Base-by-base conservation (phyloP, 306 rosid genomes). In the Canavalia gladiata region DNA sequence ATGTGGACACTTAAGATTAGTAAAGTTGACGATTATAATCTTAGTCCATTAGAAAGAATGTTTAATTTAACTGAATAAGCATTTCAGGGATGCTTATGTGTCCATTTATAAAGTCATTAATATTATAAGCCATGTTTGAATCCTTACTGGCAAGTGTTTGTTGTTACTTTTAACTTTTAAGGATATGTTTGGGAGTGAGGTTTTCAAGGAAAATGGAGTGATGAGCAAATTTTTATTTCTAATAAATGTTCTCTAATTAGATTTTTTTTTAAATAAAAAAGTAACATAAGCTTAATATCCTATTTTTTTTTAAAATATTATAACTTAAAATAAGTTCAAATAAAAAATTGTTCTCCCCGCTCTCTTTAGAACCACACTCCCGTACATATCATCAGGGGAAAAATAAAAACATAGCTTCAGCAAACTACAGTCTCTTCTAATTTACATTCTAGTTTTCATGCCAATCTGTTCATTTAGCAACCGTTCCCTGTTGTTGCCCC, bases 401-500 rank as follows among this genome's bases (percentile, higher is more conserved):
- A n/a, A 7, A 2, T 9, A 35, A 35, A 37, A 41, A 55, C 50
- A 60, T 37, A 57, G 76, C 52, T 30, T 79, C 41, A 62, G 66
- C 46, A 42, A 67, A 79, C 47, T 68, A 5, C 7, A 47, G 18
- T 51, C 37, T 33, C 2, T 45, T 73, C 25, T 62, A 10, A 37
- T 66, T 43, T 55, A 29, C 47, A 84, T 58, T 75, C 30, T 74
- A 37, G 75, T 54, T 59, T 72, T 49, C 31, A 86, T 37, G 37
- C 42, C 37, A 52, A n/a, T 52, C 79, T 68, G 8, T 41, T 49
- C 35, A 43, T 68, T 72, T 69, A 46, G 76, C 76, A 60, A 75
- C 43, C 58, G 62, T 81, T 58, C 29, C 65, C 33, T 78, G 52
- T 64, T 78, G 63, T 75, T 73, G 74, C 41, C 74, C 51, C 70